Evolutionary conservation across 2,329 filamentous ascomycete genomes (phyloP), one percentile per base, ranked within the genome.

Genomic region (Sporothrix variecibatus): DNA sequence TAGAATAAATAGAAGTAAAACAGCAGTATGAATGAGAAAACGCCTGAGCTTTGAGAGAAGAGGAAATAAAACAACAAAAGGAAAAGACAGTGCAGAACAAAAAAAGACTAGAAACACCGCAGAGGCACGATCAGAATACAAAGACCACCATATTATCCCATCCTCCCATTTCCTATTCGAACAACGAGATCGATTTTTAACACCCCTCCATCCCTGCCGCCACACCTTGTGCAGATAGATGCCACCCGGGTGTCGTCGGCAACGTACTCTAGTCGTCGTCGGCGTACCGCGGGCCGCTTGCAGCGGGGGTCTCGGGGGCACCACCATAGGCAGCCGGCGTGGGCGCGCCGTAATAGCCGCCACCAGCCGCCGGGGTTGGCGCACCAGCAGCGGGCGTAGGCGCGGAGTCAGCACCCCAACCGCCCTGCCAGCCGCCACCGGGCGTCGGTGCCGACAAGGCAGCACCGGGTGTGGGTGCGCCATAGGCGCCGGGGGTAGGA

Each of bases 351-450:
- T 89, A 90, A 75, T 87, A 88, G 20, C 82, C 84, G 71, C 89
- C 89, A 69, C 87, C 89, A 0, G 89, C 91, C 34, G 89, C 91
- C 0, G 92, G 92, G 0, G 92, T 94, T 0, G 92, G 91, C 20
- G 92, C 92, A 73, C 84, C 88, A 65, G 82, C 89, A 4, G 86
- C 90, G 1, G 91, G 91, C 0, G 91, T 93, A 0, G 91, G 90
- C 1, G 91, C 92, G 7, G 89, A 87, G 73, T 92, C 91, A 0
- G 84, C 84, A 51, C 86, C 87, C 87, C 88, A 89, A 31, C 87
- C 87, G 31, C 87, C 85, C 75, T 88, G 85, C 87, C 89, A 89
- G 9, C 87, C 88, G 5, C 86, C 89, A 7, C 90, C 91, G 1
- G 91, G 92, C 0, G 92, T 94, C 0, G 92, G 92, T 0, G 92